Evolutionary conservation across 1,284 basidiomycete species (phyloP).

Genomic region (Sanghuangporus weigelae): DNA sequence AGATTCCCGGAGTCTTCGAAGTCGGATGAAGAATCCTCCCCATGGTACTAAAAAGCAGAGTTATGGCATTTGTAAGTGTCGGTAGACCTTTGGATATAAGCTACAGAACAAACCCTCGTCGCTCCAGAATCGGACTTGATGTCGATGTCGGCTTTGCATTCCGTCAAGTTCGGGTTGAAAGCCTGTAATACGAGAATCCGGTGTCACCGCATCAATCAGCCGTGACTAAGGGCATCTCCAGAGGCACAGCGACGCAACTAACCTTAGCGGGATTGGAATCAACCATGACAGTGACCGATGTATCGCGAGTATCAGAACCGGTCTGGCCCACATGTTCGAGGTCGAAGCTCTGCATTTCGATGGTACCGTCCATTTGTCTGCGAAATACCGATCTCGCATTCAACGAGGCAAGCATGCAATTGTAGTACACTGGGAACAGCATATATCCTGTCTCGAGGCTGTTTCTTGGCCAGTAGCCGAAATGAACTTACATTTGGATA

Average conservation of each 20-base stretch:
- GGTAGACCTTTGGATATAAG: too few species aligned
- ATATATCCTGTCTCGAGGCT: background rate
- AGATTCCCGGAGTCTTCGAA: too few species aligned
- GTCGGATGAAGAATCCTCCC: too few species aligned
- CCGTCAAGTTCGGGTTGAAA: background rate
- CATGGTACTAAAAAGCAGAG: too few species aligned
- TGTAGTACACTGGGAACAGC: background rate
- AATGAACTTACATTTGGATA: constrained; percentile 1
- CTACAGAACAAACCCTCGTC: background rate
- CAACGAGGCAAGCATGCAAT: background rate
- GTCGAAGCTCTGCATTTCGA: background rate
- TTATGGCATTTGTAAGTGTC: too few species aligned
- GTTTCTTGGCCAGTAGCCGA: background rate
- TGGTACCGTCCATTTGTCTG: background rate
- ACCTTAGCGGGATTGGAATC: background rate
- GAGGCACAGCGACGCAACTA: background rate
- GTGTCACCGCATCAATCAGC: too few species aligned
- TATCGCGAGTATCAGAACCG: background rate
- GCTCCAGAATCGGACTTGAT: background rate
- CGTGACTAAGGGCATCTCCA: background rate
- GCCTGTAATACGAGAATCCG: background rate
- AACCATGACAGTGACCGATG: background rate
- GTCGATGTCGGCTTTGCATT: background rate
- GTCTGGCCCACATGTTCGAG: background rate
- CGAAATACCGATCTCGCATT: background rate